Evolutionary conservation across 345 rosid species (phyloP).

Genomic region (Reutealis trisperma): DNA sequence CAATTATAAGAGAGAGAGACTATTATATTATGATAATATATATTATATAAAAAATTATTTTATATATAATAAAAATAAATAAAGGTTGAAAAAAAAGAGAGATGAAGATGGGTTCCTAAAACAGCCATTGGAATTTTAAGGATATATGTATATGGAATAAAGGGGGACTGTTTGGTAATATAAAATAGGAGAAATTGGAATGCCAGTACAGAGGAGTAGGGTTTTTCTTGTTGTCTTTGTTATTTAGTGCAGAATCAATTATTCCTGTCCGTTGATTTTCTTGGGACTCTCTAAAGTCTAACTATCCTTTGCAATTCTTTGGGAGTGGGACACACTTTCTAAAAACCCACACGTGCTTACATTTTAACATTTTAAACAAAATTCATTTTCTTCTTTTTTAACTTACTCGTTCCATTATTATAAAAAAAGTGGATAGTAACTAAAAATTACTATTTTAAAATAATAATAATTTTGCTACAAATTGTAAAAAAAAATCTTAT

Average conservation of each 20-base stretch:
- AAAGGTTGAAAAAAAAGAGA: neutral
- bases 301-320: neutral
- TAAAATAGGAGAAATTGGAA: constrained; percentile 25
- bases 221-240: constrained; percentile 49
- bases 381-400: too few relatives aligned
- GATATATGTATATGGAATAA: constrained; percentile 18
- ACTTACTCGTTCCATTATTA: too few relatives aligned
- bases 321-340: neutral
- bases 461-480: too few relatives aligned
- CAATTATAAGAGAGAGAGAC: constrained; percentile 33
- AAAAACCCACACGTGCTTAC: neutral
- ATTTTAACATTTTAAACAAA: neutral
- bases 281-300: constrained; percentile 17
- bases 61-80: neutral
- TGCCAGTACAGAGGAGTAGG: constrained; percentile 37
- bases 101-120: constrained; percentile 28
- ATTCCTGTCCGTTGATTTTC: constrained; percentile 14
- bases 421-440: too few relatives aligned
- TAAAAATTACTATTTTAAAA: too few relatives aligned
- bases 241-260: constrained; percentile 34
- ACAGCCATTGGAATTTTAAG: constrained; percentile 25
- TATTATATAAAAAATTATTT: too few relatives aligned
- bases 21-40: neutral
- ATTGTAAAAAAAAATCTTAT: too few relatives aligned
- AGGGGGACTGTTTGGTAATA: constrained; percentile 12